phyloP scores from a whole-genome alignment of 306 rosid genomes.

The cucumber (Cucumis sativus) region Cucumber_9930_V3 NC_026660.2:29912501-29913000 shows the following conservation, averaged over 20 bases:
- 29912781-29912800: not conserved
- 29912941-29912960: not conserved
- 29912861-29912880: not conserved
- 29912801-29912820: not conserved
- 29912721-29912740: conserved; percentile 40
- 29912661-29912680: conserved; percentile 62
- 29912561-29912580: not conserved
- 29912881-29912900: not conserved
- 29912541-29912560: not conserved
- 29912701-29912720: conserved; percentile 27
- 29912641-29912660: conserved; percentile 24
- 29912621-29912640: conserved; percentile 34
- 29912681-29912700: conserved; percentile 54
- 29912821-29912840: not conserved
- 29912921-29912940: not conserved
- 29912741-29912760: not conserved
- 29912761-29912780: not conserved
- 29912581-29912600: not conserved
- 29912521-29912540: not conserved
- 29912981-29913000: not conserved
- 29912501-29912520: not conserved
- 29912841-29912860: not conserved
- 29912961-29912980: not conserved
- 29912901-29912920: not conserved
- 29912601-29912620: not conserved